A percentile compares a stretch with the other conserved stretches of the same genome.
These are phyloP conservation scores for Hansenula anomala DNA, from an alignment of 1,139 yeast species.

Conservation along the genomic window DNA sequence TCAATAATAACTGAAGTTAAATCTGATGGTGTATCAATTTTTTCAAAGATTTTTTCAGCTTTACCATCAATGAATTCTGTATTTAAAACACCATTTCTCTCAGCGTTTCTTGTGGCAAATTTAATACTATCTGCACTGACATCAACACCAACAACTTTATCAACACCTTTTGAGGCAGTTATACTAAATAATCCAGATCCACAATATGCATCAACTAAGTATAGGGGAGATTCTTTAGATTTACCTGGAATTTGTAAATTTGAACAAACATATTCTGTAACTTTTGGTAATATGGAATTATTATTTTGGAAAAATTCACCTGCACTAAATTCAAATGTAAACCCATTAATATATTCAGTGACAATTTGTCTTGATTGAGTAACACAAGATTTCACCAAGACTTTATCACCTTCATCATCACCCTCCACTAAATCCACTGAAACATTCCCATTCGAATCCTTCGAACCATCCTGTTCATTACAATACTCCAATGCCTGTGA, in stretches of 20 bases:
- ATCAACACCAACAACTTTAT: slow-evolving; percentile 88
- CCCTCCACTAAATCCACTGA: slow-evolving; percentile 21
- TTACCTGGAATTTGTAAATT: slow-evolving; percentile 51
- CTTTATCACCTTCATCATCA: too few species aligned
- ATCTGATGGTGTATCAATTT: slow-evolving; percentile 65
- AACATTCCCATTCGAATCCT: slow-evolving; percentile 29
- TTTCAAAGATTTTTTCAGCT: slow-evolving; percentile 84
- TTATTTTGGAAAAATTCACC: slow-evolving; percentile 96
- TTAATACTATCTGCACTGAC: slow-evolving; percentile 87
- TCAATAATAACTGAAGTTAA: slow-evolving; percentile 88
- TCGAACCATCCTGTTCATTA: slow-evolving; percentile 39
- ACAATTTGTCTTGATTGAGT: slow-evolving; percentile 78
- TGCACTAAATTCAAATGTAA: slow-evolving; percentile 80
- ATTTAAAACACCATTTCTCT: slow-evolving; percentile 65
- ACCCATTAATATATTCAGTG: slow-evolving; percentile 70
- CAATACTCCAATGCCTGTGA: slow-evolving; percentile 23
- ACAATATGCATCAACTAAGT: slow-evolving; percentile 93
- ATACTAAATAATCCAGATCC: slow-evolving; percentile 94
- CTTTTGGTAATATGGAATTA: slow-evolving; percentile 81
- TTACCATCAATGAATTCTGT: slow-evolving; percentile 86
- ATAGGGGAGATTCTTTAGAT: slow-evolving; percentile 32
- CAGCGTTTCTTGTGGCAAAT: slow-evolving; percentile 82
- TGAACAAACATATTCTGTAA: slow-evolving; percentile 73
- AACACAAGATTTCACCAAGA: slow-evolving; percentile 35
- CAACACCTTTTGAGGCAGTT: slow-evolving; percentile 75